Base-by-base conservation (phyloP, 1,284 basidiomycete species). In the Microbotryum intermedium region DNA sequence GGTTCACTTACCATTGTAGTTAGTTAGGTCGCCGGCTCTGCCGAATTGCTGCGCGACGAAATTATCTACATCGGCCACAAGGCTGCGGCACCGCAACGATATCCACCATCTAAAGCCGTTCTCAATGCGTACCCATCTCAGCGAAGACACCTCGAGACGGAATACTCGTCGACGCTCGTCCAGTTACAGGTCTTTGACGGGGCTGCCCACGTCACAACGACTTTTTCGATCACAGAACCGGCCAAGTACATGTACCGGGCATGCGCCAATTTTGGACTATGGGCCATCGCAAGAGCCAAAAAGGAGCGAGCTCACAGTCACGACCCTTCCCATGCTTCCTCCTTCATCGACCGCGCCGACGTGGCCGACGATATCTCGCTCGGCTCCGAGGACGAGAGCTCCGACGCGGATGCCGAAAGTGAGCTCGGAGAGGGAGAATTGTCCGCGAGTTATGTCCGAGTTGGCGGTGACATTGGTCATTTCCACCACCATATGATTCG, bases 31-130 rank as follows among this genome's bases (percentile, higher is more conserved):
- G 88, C 84, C 1, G 87, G 94, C 30, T 87, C 97, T 66, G 85
- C 84, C 67, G 94, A 98, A 75, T 90, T 97, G 0, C 76, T 97
- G 44, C 79, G 89, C 53, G 94, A 98, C 72, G 93, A 97, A 74
- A 86, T 91, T 52, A 83, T 97, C 43, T 97, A 90, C 71, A 16
- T 74, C 42, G 92, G 93, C 0, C 93, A 97, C 73, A 91, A 87
- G 70, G 94, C 94, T 21, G 89, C 90, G 1, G 76, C 88, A 71
- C 94, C 94, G 0, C 80, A 83, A 0, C 77, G 78, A 64, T 92
- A 84, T 71, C 85, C 86, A 0, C 71, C 89, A 8, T 46, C 58
- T 4, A 46, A 55, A 6, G 39, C 50, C 6, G 54, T 60, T 50
- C 66, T 53, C 67, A 61, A 50, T n/a, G 55, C 55, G 13, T 67